Base-by-base conservation (phyloP, 116 monocot species). In the Dioscorea cayenensis region DNA sequence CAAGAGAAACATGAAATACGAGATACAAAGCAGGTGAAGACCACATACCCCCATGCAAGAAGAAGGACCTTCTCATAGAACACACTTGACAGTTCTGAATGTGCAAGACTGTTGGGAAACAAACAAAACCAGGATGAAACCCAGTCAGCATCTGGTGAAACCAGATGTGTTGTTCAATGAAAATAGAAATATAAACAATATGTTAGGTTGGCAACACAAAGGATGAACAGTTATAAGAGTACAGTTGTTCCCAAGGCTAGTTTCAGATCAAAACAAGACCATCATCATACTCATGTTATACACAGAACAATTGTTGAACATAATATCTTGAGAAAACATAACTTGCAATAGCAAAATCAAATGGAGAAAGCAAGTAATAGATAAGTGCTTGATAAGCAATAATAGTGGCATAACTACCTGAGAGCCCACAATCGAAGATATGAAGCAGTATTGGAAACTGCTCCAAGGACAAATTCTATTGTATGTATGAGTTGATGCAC, bases 391-490 rank as follows among this genome's bases (percentile, higher is more conserved):
- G 10, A 18, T 55, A 16, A 55, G 14, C 16, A 0, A 43, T 43
- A 43, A 43, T 43, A 6, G 43, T 12, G 11, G 43, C 43, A 43
- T 10, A 43, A 43, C 43, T 84, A 99, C 99, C 99, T 99, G 62
- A 99, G 89, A 70, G 99, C 99, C 99, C 99, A 99, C 9, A 99
- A 75, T 50, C 94, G 99, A 69, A 99, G 99, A 72, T 99, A 99
- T 43, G 99, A 99, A 11, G 99, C 99, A 75, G 99, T 99, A 68
- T 99, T 99, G 48, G 94, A 99, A 12, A 99, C 91, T 68, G 99
- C 94, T 68, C 94, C 99, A 77, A 99, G 99, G 65, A 99, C 99
- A 87, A 99, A 99, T 75, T 99, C 99, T 73, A 99, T 99, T 18
- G 99, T 94, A 67, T 99, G 99, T 66, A 99, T 99, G 28, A 99